Base-by-base conservation (phyloP, 371 early-diverging fungal genomes). In the Lichtheimia corymbifera region DNA sequence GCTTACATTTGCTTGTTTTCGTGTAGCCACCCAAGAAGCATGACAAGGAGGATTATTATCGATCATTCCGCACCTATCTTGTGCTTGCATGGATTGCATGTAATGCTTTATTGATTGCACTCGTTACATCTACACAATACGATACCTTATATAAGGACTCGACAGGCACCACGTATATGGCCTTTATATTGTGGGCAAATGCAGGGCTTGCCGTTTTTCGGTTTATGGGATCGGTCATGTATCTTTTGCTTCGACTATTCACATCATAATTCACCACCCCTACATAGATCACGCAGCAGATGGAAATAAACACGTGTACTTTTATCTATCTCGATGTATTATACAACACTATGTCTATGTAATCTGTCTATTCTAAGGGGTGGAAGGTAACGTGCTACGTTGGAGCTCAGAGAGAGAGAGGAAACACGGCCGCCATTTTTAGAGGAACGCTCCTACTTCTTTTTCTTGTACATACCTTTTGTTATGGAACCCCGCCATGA, bases 151-250 rank as follows among this genome's bases (percentile, higher is more conserved):
- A 65, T 25, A 50, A 59, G 5, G 47, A 51, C 1, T 70, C 76
- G 0, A 73, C 67, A 5, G 80, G 77, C n/a, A 88, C 86, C 55
- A 79, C 84, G 0, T 96, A 93, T 59, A 83, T 94, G 70, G 79
- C 83, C 24, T 84, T 95, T 55, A 88, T 95, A 50, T 85, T 96
- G 27, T 96, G 93, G 92, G 87, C 90, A 4, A 94, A 95, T 54
- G 85, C 90, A 25, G 91, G 80, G 9, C 74, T 97, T 47, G 85
- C 93, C 9, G 67, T 83, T 2, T 84, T 95, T 66, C 83, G 95
- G 28, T 93, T 94, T 74, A 47, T 92, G 43, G 95, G 94, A 40
- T 86, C 89, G 53, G 59, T 84, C 45, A 72, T 87, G 63, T 97
- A 91, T 70, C 77, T 94, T 52, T 54, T 91, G 25, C 74, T 87